Evolutionary conservation across 2,329 filamentous ascomycete genomes (phyloP).

Genomic region (Lasiodiplodia citricola): DNA sequence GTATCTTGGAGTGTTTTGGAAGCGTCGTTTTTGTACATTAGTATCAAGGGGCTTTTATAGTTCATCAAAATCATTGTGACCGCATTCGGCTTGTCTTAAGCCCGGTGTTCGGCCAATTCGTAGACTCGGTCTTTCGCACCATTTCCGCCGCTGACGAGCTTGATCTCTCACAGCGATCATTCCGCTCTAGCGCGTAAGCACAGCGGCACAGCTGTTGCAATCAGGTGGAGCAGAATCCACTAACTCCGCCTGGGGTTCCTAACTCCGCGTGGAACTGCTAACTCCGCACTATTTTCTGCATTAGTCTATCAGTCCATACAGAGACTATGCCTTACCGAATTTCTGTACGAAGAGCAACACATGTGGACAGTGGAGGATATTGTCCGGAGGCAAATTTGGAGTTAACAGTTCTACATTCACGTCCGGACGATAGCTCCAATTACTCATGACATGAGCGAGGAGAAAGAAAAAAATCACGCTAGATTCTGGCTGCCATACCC

Average conservation of each 20-base stretch:
- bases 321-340: too few species aligned
- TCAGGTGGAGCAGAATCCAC: neutral
- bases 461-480: too few species aligned
- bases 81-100: neutral
- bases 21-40: too few species aligned
- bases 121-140: neutral
- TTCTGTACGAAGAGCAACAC: too few species aligned
- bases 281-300: neutral
- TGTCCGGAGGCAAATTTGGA: too few species aligned
- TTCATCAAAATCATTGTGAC: neutral
- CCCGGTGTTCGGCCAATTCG: neutral
- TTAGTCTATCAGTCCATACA: neutral
- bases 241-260: neutral
- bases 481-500: too few species aligned
- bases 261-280: neutral
- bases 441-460: too few species aligned
- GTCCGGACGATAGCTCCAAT: too few species aligned
- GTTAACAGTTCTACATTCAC: too few species aligned
- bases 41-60: neutral
- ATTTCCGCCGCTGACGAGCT: too few species aligned
- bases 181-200: neutral
- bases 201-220: neutral
- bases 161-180: neutral
- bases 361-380: too few species aligned
- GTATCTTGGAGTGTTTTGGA: neutral